phyloP scores from a whole-genome alignment of 495 filamentous ascomycete species.

The Staphylotrichum longicolle region DNA sequence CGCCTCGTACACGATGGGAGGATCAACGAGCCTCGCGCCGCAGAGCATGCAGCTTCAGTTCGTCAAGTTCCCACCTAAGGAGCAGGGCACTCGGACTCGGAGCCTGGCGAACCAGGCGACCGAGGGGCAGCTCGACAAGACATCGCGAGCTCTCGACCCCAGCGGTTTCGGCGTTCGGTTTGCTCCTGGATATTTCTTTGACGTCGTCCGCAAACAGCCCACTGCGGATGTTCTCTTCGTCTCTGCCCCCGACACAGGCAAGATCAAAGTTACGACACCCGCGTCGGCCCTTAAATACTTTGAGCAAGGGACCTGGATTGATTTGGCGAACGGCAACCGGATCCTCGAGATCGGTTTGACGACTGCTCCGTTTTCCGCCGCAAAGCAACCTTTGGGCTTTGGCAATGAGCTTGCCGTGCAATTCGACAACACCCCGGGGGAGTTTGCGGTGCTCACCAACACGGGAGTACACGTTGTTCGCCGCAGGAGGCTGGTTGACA shows the following conservation, averaged over 20 bases:
- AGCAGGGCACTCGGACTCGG: constrained; percentile 23
- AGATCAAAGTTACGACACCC: constrained; percentile 59
- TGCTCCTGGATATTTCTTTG: constrained; percentile 88
- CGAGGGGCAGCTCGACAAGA: constrained; percentile 41
- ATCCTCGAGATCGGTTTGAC: constrained; percentile 75
- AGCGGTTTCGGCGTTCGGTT: constrained; percentile 64
- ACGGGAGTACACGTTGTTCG: constrained; percentile 81
- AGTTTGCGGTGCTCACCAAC: constrained; percentile 89
- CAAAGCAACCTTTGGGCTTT: constrained; percentile 71
- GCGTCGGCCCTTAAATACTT: constrained; percentile 52
- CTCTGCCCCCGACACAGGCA: constrained; percentile 80
- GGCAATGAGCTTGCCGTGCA: constrained; percentile 95
- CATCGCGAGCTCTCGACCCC: constrained; percentile 48
- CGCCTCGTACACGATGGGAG: constrained; percentile 60
- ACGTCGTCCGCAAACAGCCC: constrained; percentile 60
- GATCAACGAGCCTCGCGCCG: constrained; percentile 62
- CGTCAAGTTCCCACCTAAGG: constrained; percentile 80
- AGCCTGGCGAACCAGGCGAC: constrained; percentile 16
- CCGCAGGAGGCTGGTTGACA: constrained; percentile 81
- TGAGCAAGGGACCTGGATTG: constrained; percentile 75
- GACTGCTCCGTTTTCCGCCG: constrained; percentile 65
- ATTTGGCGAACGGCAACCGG: constrained; percentile 55
- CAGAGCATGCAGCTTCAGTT: constrained; percentile 97
- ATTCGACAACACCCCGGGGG: constrained; percentile 74
- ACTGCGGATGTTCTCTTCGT: constrained; percentile 70